phyloP scores from a whole-genome alignment of 2,329 filamentous ascomycete genomes.

The Onygena corvina region DNA sequence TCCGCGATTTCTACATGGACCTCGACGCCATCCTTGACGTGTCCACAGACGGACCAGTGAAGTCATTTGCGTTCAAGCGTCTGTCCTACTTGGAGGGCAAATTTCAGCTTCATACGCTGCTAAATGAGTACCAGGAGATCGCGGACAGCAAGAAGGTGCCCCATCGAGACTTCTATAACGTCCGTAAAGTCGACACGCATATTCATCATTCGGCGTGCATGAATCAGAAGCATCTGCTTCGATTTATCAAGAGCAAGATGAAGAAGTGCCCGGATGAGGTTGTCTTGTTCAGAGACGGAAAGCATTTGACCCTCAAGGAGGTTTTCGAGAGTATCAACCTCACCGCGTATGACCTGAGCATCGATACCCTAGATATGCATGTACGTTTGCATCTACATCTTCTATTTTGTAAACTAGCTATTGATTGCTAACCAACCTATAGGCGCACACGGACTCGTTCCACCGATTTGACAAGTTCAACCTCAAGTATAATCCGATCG shows the following conservation, averaged over 20 bases:
- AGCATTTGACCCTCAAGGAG: conserved; percentile 77
- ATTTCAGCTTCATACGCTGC: conserved; percentile 82
- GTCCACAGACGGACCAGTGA: conserved; percentile 91
- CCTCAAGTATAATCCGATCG: conserved; percentile 94
- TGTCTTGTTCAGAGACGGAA: conserved; percentile 83
- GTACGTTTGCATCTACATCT: conserved; percentile 39
- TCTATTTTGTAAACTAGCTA: neutral
- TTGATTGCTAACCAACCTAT: conserved; percentile 12
- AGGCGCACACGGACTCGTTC: conserved; percentile 95
- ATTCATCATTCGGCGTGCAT: conserved; percentile 98
- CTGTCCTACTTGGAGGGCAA: conserved; percentile 94
- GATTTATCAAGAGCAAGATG: conserved; percentile 99
- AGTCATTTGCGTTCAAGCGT: conserved; percentile 90
- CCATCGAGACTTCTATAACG: conserved; percentile 97
- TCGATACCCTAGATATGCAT: conserved; percentile 98
- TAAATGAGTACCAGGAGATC: conserved; percentile 96
- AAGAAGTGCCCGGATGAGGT: conserved; percentile 94
- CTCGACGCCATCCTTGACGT: conserved; percentile 73
- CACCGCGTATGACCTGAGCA: conserved; percentile 93
- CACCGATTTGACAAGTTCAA: conserved; percentile 99
- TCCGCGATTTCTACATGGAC: conserved; percentile 93
- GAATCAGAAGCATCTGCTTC: conserved; percentile 96
- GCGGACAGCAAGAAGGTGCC: conserved; percentile 96
- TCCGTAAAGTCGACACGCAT: conserved; percentile 96
- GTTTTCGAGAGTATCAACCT: conserved; percentile 97